These are phyloP conservation scores for Leishmania mexicana DNA, from an alignment of 208 protist genomes.

Conservation along the genomic window DNA sequence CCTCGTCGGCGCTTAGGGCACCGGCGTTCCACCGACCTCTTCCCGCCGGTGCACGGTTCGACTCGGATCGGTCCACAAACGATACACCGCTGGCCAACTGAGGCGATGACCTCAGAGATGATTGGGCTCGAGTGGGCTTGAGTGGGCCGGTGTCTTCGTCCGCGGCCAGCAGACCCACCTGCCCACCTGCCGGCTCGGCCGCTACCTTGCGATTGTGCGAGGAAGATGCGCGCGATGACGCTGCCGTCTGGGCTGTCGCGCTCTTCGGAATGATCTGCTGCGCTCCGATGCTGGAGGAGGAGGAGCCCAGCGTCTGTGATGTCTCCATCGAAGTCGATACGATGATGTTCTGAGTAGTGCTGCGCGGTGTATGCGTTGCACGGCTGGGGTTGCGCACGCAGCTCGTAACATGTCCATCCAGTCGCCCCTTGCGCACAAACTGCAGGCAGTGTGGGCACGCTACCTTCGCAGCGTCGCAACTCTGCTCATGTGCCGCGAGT, in stretches of 20 bases:
- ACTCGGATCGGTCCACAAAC: conserved; percentile 11
- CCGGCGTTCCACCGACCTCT: conserved; percentile 11
- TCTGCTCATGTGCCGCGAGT: conserved; percentile 60
- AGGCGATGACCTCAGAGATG: conserved; percentile 5
- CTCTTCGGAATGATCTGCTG: neutral
- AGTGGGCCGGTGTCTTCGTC: conserved; percentile 20
- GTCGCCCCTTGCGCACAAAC: conserved; percentile 46
- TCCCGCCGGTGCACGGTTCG: conserved; percentile 18
- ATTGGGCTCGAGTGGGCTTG: conserved; percentile 29
- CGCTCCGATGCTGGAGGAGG: conserved; percentile 7
- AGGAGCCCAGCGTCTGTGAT: conserved; percentile 12
- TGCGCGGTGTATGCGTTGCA: conserved; percentile 7
- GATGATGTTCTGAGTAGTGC: conserved; percentile 1
- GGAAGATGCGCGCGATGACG: neutral
- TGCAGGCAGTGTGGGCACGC: conserved; percentile 62
- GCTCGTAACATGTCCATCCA: conserved; percentile 44
- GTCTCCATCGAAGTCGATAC: neutral
- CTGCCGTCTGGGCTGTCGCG: neutral
- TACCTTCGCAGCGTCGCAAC: conserved; percentile 68
- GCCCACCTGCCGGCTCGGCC: neutral
- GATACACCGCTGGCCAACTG: conserved; percentile 20
- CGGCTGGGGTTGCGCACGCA: conserved; percentile 65
- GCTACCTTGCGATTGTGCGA: neutral
- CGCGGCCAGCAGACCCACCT: neutral
- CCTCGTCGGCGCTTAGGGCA: neutral